Base-by-base conservation (phyloP, 2,329 filamentous ascomycete genomes). In the Colletotrichum sp. region DNA sequence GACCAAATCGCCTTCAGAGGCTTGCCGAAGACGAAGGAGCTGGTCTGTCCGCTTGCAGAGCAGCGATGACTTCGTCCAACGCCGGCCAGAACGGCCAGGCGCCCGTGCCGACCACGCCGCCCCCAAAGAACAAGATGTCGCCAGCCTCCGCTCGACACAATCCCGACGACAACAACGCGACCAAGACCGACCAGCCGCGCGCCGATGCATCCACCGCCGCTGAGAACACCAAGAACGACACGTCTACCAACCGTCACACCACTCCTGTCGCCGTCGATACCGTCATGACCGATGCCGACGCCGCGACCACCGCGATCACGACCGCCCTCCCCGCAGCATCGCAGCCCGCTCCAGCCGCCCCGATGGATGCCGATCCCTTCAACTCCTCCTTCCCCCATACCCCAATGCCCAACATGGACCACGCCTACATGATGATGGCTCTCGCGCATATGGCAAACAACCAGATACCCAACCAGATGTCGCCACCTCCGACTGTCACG, bases 1-100 rank as follows among this genome's bases (percentile, higher is more conserved):
- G 70, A 77, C 74, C 73, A 70, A 71, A 77, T 59, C 70, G 74
- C 67, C 72, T 75, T 36, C 72, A 61, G 65, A 72, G 77, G 67
- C 74, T 74, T 72, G 66, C 75, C 79, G 78, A 78, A 84, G 89
- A 87, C 88, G 89, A 89, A 90, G 86, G 88, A 90, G 89, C 89
- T 78, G 75, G 67, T 78, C 77, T 90, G 88, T 88, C 83, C 80
- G 78, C 71, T 76, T 77, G 79, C 81, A 82, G 83, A 87, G 85
- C 84, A 91, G 90, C 89, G 89, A 91, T 91, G 90, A 90, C 88
- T 90, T 91, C 89, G 90, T 90, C 89, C 82, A 86, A 86, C 83
- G 86, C 83, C 83, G 85, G 84, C 84, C 84, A 82, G 79, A 77
- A 81, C 79, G 79, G 79, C 78, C 74, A 74, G 70, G 75, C 76